Evolutionary conservation across 768 basidiomycete species (phyloP), one percentile per base, ranked within the genome.

Genomic region (Leccinum imitatum): DNA sequence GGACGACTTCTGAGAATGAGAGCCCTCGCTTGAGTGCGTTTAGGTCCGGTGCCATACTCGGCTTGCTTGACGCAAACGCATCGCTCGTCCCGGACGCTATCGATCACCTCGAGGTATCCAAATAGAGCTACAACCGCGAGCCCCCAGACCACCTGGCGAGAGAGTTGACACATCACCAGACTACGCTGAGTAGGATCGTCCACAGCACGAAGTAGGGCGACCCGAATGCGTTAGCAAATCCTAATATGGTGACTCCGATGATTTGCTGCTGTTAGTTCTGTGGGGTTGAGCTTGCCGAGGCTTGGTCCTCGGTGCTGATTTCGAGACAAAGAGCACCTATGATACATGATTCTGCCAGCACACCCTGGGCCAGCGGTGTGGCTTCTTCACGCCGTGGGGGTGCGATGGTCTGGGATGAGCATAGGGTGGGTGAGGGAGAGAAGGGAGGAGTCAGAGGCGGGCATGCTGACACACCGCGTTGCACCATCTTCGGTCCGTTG

Each of bases 221-320:
- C 17, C 94, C 96, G 67, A 87, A 95, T 0, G 91, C 87, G 70
- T 98, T 97, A 0, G 91, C 91, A 67, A 87, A 96, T 0, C 95
- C 95, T 1, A 93, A 73, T 2, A 98, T 82, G 23, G 78, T 80
- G 44, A 85, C 79, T 51, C 84, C 80, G 15, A 67, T 72, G 70
- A 69, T 79, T 53, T 59, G 70, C 47, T 75, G 65, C 63, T 78
- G 60, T 64, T 58, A 58, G 14, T 59, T 37, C 27, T 57, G 21
- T 2, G 61, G 39, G 10, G 31, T 56, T 41, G 59, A 53, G 47
- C 33, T 41, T 25, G 65, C 65, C 19, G 27, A 31, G n/a, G 65
- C 27, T 19, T 65, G 56, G 27, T 39, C 56, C 63, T 59, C 69
- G 65, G 71, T 71, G 17, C 76, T 77, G 46, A 97, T 77, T 57